Percentiles rank a stretch among this genome's conserved stretches.
Conservation (phyloP, 176 grass and related monocot species). For the sorghum (Sorghum bicolor) region DNA sequence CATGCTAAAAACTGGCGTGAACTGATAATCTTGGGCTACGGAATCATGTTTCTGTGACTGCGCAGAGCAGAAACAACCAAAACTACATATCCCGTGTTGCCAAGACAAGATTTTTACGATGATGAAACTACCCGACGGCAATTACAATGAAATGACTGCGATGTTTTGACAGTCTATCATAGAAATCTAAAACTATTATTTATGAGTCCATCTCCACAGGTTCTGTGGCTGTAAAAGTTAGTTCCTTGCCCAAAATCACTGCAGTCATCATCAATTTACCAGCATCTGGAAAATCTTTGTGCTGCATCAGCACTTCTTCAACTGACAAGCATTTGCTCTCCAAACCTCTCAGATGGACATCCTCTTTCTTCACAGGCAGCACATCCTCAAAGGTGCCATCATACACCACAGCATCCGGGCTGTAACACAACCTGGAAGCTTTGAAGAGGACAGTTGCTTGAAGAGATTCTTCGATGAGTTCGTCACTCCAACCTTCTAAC, state of each 20-base stretch:
- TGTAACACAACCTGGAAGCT: constrained; percentile 68
- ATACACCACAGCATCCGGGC: constrained; percentile 45
- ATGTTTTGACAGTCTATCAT: background rate
- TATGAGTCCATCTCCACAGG: constrained; percentile 49
- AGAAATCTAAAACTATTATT: background rate
- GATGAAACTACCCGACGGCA: background rate
- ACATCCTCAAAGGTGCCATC: constrained; percentile 75
- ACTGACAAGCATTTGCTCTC: constrained; percentile 58
- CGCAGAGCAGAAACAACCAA: constrained; percentile 14
- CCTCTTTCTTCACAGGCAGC: constrained; percentile 64
- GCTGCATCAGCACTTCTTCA: constrained; percentile 74
- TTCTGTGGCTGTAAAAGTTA: constrained; percentile 29
- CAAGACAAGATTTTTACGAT: background rate
- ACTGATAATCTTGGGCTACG: background rate
- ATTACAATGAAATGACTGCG: background rate
- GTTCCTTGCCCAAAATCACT: constrained; percentile 62
- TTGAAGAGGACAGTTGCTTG: constrained; percentile 61
- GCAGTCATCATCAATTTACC: constrained; percentile 91
- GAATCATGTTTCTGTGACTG: background rate
- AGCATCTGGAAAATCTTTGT: constrained; percentile 85
- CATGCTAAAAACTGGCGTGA: constrained; percentile 4
- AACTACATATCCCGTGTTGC: constrained; percentile 5
- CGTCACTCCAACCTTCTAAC: constrained; percentile 76
- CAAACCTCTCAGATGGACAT: constrained; percentile 42
- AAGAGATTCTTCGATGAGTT: constrained; percentile 54